Base-by-base conservation (phyloP, 768 basidiomycete species). In the Vararia minispora region DNA sequence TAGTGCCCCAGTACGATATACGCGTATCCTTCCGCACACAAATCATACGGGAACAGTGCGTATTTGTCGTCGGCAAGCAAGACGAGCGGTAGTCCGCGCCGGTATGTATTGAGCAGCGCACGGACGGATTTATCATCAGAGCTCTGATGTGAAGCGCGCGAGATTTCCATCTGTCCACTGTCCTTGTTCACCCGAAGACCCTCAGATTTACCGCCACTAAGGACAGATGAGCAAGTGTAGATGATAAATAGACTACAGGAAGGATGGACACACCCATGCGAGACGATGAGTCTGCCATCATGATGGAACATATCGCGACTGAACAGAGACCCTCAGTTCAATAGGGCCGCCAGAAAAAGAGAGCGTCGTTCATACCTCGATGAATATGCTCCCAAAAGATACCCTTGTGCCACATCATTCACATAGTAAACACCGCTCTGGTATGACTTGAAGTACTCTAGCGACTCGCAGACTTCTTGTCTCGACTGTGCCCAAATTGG, bases 381-480 rank as follows among this genome's bases (percentile, higher is more conserved):
- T 4, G 80, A 66, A 54, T 74, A 81, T 10, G 68, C 82, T 17
- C 83, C 72, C 18, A 90, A 61, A 24, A 90, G 68, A 52, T 89
- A 90, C 2, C 87, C 86, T 52, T 72, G 78, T 13, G 71, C 81
- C 13, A 71, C 56, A 37, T 74, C 69, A 18, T 73, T 62, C 17
- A 57, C 55, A 35, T 68, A 72, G 54, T 88, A 88, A 5, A 90
- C 85, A 6, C 86, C 86, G 9, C 82, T 63, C 56, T 90, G 86
- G 52, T 84, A 89, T 45, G 72, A 77, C 23, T 73, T 64, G 55
- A 82, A 84, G 69, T 74, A 78, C 16, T 77, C 74, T 33, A 79
- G 74, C 4, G 78, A 71, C 55, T 89, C 86, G 59, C 86, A 88
- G 2, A 89, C 68, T 58, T 88, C 86, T 59, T 87, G 84, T 28